phyloP scores from a whole-genome alignment of 2,329 filamentous ascomycete genomes.

The Niveomyces coronatus region DNA sequence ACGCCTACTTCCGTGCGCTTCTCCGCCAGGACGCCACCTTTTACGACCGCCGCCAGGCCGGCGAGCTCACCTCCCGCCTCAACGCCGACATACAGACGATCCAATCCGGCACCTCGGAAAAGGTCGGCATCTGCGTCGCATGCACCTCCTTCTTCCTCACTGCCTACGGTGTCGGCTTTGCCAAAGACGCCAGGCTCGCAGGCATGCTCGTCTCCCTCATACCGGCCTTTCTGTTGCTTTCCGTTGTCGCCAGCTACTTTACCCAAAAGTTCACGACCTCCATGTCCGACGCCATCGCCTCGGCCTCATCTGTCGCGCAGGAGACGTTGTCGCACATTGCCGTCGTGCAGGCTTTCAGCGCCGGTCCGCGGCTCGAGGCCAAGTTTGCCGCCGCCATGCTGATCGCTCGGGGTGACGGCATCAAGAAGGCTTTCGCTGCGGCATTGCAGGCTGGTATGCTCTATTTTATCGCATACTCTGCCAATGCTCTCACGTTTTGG shows the following conservation, averaged over 20 bases:
- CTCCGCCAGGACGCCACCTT: constrained; percentile 52
- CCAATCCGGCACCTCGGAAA: constrained; percentile 59
- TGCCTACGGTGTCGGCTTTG: constrained; percentile 57
- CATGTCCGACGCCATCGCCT: constrained; percentile 43
- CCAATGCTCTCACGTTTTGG: constrained; percentile 59
- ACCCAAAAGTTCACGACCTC: constrained; percentile 38
- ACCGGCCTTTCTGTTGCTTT: constrained; percentile 52
- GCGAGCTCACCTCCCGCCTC: constrained; percentile 53
- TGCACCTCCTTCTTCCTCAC: constrained; percentile 57
- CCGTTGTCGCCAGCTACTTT: constrained; percentile 43
- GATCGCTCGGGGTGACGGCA: constrained; percentile 38
- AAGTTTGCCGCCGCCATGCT: constrained; percentile 46
- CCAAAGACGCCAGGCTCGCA: constrained; percentile 51
- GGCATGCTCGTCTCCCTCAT: constrained; percentile 54
- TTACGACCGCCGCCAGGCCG: constrained; percentile 52
- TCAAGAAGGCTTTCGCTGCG: constrained; percentile 46
- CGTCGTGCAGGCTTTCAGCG: constrained; percentile 54
- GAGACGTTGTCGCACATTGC: constrained; percentile 50
- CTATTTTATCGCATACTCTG: constrained; percentile 58
- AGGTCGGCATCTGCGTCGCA: constrained; percentile 55
- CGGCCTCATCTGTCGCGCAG: constrained; percentile 51
- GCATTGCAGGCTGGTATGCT: constrained; percentile 50
- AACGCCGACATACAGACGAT: constrained; percentile 57
- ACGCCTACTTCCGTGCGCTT: constrained; percentile 47
- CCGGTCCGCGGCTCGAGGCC: constrained; percentile 45